Evolutionary conservation across 176 grass and related monocot species (phyloP).

Genomic region (Bolboschoenus planiculmis): DNA sequence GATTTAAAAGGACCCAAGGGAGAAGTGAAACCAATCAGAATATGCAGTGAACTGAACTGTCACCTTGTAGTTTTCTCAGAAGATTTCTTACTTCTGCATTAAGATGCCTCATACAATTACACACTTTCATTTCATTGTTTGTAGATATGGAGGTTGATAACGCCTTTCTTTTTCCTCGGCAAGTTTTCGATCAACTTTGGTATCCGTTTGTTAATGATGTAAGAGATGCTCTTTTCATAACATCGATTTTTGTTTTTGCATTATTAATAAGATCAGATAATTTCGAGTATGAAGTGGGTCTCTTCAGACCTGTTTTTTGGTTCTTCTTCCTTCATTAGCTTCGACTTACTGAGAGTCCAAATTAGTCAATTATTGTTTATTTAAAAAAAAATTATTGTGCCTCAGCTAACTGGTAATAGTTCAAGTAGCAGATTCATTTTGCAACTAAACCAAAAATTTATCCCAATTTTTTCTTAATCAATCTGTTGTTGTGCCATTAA

Average conservation of each 20-base stretch:
- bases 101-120: not conserved
- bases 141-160: slow-evolving; percentile 81
- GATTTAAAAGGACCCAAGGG: not conserved
- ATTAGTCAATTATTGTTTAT: not conserved
- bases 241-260: not conserved
- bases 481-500: not conserved
- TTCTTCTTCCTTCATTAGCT: not conserved
- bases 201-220: slow-evolving; percentile 93
- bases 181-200: slow-evolving; percentile 88
- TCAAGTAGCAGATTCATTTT: not conserved
- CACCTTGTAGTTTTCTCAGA: not conserved
- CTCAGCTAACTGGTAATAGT: not conserved
- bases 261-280: not conserved
- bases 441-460: not conserved
- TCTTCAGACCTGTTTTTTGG: not conserved
- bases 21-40: not conserved
- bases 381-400: not conserved
- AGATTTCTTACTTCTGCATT: slow-evolving; percentile 9
- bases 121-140: slow-evolving; percentile 13
- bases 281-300: not conserved
- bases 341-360: not conserved
- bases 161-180: slow-evolving; percentile 70
- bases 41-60: too few species aligned
- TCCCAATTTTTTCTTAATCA: not conserved
- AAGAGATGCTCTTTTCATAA: slow-evolving; percentile 20